Conservation (phyloP, 2,329 filamentous ascomycete species). For the Sphaerulina vaccinii region DNA sequence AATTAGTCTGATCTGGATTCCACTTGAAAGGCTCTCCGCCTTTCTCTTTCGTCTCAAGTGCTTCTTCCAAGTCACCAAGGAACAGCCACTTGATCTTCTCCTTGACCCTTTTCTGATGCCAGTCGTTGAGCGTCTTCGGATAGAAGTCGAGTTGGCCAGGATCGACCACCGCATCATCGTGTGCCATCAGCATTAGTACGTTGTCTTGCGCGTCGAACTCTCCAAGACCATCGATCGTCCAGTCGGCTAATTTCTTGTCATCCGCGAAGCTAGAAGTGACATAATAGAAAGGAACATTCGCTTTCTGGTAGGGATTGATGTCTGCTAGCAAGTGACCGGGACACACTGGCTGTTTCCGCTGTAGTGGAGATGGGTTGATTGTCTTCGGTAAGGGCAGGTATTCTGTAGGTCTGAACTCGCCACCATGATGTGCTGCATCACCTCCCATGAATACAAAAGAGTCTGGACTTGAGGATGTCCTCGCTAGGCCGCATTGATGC, state of each 20-base stretch:
- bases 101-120: slow-evolving; percentile 32
- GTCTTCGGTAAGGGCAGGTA: slow-evolving; percentile 42
- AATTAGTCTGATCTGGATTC: slow-evolving; percentile 18
- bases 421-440: slow-evolving; percentile 43
- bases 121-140: slow-evolving; percentile 36
- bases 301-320: slow-evolving; percentile 39
- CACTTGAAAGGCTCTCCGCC: slow-evolving; percentile 26
- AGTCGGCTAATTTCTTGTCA: slow-evolving; percentile 38
- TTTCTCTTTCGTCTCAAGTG: slow-evolving; percentile 37
- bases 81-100: slow-evolving; percentile 43
- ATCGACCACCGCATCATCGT: slow-evolving; percentile 35
- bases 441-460: slow-evolving; percentile 54
- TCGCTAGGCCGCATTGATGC: slow-evolving; percentile 52
- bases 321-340: slow-evolving; percentile 44
- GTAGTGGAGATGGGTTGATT: slow-evolving; percentile 29
- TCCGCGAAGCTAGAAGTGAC: slow-evolving; percentile 36
- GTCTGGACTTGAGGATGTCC: slow-evolving; percentile 38
- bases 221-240: slow-evolving; percentile 35
- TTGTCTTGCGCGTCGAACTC: slow-evolving; percentile 38
- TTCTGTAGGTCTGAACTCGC: slow-evolving; percentile 43
- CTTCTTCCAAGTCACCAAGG: slow-evolving; percentile 50
- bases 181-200: slow-evolving; percentile 35
- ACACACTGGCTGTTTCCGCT: slow-evolving; percentile 35
- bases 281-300: slow-evolving; percentile 40
- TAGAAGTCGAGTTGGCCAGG: slow-evolving; percentile 42